Evolutionary conservation across 352 stramenopile species (phyloP), one percentile per base, ranked within the genome.

Genomic region (Bremia lactucae): DNA sequence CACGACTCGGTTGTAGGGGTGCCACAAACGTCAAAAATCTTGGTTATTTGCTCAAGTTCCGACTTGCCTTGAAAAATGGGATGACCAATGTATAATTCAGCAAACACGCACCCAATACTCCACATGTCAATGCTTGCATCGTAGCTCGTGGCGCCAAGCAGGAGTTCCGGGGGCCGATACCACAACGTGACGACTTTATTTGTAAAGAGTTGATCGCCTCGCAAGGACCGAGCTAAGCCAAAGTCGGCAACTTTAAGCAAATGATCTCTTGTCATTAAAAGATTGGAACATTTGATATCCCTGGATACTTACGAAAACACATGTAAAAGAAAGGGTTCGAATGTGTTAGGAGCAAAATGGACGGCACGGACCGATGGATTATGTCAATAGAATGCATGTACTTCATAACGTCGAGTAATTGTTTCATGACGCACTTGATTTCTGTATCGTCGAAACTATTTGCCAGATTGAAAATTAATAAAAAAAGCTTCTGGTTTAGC

Each of bases 141-240:
- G 59, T 98, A 98, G 41, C 68, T 83, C 1, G 88, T 96, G n/a
- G 75, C 88, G 6, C 92, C 88, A 8, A 98, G 70, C 16, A 98
- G 62, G 3, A 98, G 72, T 62, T 98, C 93, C 0, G 93, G 93
- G 3, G 90, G 76, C 0, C 93, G 74, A 52, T 98, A 98, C 93
- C 93, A 98, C 6, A 96, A 61, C 21, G 93, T 98, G 9, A 96
- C 91, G 2, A 98, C 93, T 49, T 98, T 97, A 78, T 98, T 96
- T 8, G 90, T 97, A 44, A 91, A 94, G 6, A 87, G 58, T 46
- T 90, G 74, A 34, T 94, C 81, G 19, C 79, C 81, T 21, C 73
- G 73, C 46, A 91, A 81, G 0, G 81, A 91, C 15, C 81, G 76
- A n/a, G 81, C 78, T 0, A 94, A 65, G 1, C 81, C 81, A 55